Evolutionary conservation across 768 basidiomycete species (phyloP), one percentile per base, ranked within the genome.

Genomic region (Hypholoma sublateritium): DNA sequence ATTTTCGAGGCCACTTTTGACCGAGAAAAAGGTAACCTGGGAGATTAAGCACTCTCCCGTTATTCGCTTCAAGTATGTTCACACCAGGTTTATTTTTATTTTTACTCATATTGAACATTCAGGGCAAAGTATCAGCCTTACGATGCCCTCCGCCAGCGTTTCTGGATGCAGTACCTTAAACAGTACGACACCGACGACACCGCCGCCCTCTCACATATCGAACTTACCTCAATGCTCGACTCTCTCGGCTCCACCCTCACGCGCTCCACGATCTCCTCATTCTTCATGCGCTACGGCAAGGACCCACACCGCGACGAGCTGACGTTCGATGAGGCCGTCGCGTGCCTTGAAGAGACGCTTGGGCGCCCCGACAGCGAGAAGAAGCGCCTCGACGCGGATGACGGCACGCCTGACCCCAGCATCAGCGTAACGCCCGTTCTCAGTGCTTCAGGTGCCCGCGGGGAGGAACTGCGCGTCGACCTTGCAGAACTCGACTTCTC

Each of bases 91-190:
- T 17, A 28, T 41, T 37, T 25, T 2, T 39, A 4, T 0, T 7
- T 51, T 8, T n/a, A n/a, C n/a, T n/a, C n/a, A n/a, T n/a, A n/a
- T n/a, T n/a, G n/a, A n/a, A n/a, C n/a, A n/a, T 44, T 45, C 62
- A 90, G 92, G 21, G 96, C 95, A 8, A 96, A 89, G 72, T 99
- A 94, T 72, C 94, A 97, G 67, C 93, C 97, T 0, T 99, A 98
- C 67, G 91, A 88, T 57, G 89, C 91, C 14, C 81, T 96, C 8
- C 89, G 93, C 0, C 93, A 94, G 65, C 84, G 83, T 2, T 95
- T 95, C 78, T 97, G 95, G 95, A 77, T 85, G 1, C 87, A 91
- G 60, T 95, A 93, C 70, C 81, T 96, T 37, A 82, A 83, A 50
- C 90, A 95, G 62, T 98, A 98, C 72, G 95, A 97, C 63, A 81